Conservation (phyloP, 2,329 filamentous ascomycete species). For the Apiospora saccharicola region DNA sequence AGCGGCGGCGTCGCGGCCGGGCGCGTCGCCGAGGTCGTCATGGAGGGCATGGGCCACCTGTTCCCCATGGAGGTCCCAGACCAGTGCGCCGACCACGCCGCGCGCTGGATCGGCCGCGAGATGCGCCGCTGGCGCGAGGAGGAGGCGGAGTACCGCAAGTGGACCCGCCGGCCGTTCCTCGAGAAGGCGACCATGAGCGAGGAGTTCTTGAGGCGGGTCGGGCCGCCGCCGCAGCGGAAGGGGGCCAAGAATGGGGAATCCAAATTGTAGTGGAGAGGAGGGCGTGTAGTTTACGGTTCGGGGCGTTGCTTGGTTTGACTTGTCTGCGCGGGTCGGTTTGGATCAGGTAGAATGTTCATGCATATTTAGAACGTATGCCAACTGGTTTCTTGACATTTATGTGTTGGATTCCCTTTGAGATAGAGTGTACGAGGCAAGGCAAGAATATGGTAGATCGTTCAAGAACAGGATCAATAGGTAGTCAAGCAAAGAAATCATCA, state of each 20-base stretch:
- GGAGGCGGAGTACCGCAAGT: slow-evolving; percentile 63
- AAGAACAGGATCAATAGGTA: background rate
- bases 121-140: slow-evolving; percentile 63
- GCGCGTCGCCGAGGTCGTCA: slow-evolving; percentile 69
- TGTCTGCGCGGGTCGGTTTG: background rate
- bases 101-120: slow-evolving; percentile 64
- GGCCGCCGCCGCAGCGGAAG: slow-evolving; percentile 28
- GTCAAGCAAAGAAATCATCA: background rate
- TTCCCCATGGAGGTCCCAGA: slow-evolving; percentile 82
- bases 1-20: slow-evolving; percentile 71
- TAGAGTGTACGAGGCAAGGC: background rate
- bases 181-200: slow-evolving; percentile 65
- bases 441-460: background rate
- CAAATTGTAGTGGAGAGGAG: background rate
- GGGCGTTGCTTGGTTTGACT: background rate
- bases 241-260: background rate
- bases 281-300: background rate
- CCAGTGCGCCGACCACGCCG: slow-evolving; percentile 68
- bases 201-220: slow-evolving; percentile 63
- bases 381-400: background rate
- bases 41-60: slow-evolving; percentile 76
- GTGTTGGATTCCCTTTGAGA: no score
- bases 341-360: background rate
- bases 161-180: slow-evolving; percentile 45
- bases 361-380: background rate